phyloP scores from a whole-genome alignment of 306 rosid genomes.

The Acacia melanoxylon region DNA sequence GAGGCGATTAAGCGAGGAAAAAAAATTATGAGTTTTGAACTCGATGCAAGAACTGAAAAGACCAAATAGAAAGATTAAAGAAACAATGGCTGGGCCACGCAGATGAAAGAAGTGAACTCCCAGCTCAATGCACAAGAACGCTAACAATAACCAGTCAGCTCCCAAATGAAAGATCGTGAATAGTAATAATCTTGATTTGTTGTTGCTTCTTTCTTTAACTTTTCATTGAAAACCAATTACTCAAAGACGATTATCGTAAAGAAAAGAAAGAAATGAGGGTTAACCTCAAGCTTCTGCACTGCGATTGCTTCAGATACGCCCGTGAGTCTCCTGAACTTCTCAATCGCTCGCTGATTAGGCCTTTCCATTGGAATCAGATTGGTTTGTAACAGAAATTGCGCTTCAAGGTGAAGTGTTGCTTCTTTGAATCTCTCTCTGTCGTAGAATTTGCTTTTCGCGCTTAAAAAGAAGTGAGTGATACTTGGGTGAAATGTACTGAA shows the following conservation, averaged over 20 bases:
- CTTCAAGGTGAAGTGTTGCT: constrained; percentile 17
- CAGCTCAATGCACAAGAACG: neutral
- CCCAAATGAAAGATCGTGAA: neutral
- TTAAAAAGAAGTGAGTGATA: neutral
- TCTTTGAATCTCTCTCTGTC: neutral
- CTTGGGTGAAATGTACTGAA: neutral
- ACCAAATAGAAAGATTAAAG: neutral
- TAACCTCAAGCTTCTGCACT: constrained; percentile 58
- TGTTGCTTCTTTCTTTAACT: neutral
- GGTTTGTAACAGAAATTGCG: constrained; percentile 13
- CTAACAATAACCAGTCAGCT: neutral
- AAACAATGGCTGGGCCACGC: neutral
- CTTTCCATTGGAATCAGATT: constrained; percentile 61
- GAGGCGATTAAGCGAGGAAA: neutral
- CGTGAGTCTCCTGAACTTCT: constrained; percentile 72
- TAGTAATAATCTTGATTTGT: neutral
- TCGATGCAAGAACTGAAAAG: neutral
- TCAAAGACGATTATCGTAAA: neutral
- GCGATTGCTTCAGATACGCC: constrained; percentile 68
- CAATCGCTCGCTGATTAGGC: constrained; percentile 74
- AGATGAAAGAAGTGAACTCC: neutral
- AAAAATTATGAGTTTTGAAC: neutral
- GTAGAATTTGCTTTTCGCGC: neutral
- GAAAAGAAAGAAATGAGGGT: neutral
- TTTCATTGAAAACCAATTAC: neutral